Conservation (phyloP, 176 grass and related monocot genomes). For the Areca catechu region DNA sequence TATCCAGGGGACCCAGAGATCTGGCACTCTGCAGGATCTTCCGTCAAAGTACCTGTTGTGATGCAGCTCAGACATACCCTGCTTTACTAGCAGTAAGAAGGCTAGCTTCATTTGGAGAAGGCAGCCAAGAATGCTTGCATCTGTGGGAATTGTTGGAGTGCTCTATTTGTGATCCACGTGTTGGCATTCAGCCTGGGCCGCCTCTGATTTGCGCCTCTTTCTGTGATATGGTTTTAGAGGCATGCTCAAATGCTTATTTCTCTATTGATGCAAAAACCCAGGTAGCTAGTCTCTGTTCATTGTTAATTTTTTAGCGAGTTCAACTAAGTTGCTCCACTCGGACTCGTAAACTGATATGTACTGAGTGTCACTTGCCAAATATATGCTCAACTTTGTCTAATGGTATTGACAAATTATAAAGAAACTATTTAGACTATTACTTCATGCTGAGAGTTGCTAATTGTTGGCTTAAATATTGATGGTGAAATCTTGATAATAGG, state of each 20-base stretch:
- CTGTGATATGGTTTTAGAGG: constrained; percentile 77
- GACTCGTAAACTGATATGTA: too few relatives aligned
- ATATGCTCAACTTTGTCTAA: too few relatives aligned
- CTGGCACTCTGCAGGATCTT: constrained; percentile 83
- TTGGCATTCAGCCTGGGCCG: constrained; percentile 59
- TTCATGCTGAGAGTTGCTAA: too few relatives aligned
- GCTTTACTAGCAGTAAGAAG: constrained; percentile 68
- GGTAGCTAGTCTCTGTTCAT: constrained; percentile 30
- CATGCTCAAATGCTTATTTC: constrained; percentile 77
- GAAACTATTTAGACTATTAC: too few relatives aligned
- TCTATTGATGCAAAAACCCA: constrained; percentile 67
- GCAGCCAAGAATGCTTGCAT: constrained; percentile 71
- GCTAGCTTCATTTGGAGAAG: constrained; percentile 81
- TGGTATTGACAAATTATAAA: too few relatives aligned
- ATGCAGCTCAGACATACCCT: constrained; percentile 65
- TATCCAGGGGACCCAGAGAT: constrained; percentile 54
- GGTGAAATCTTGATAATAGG: too few relatives aligned
- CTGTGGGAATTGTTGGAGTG: constrained; percentile 92
- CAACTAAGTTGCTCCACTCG: too few relatives aligned
- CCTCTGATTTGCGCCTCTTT: constrained; percentile 68
- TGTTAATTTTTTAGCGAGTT: too few relatives aligned
- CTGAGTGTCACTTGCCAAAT: too few relatives aligned
- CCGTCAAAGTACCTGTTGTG: constrained; percentile 76
- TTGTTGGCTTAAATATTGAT: too few relatives aligned
- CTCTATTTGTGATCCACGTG: constrained; percentile 79